Evolutionary conservation across 257 asterid species (phyloP).

Genomic region (Cinchona pubescens): DNA sequence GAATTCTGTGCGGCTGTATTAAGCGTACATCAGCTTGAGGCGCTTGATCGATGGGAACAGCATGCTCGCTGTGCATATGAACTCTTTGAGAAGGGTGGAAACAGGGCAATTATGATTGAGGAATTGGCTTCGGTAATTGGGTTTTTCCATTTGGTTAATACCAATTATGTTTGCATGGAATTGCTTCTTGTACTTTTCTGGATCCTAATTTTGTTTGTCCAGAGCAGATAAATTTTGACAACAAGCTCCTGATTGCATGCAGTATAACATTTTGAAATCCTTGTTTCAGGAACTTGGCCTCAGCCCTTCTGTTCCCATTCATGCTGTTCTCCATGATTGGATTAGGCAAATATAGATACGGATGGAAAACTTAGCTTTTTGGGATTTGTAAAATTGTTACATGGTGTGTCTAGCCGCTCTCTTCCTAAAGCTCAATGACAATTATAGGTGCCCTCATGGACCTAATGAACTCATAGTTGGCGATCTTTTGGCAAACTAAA

Average conservation of each 20-base stretch:
- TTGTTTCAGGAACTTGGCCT: conserved; percentile 81
- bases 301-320: conserved; percentile 75
- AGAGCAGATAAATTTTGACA: not conserved
- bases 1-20: conserved; percentile 80
- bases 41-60: conserved; percentile 81
- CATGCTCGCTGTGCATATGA: conserved; percentile 90
- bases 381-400: conserved; percentile 74
- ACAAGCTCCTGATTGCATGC: not conserved
- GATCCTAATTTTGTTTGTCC: not conserved
- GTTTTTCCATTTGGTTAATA: not conserved
- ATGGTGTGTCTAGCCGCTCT: conserved; percentile 72
- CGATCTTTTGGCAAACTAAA: conserved; percentile 10
- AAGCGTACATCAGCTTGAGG: conserved; percentile 81
- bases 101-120: conserved; percentile 81
- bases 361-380: conserved; percentile 91
- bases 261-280: not conserved
- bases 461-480: not conserved
- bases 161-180: not conserved
- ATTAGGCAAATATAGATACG: conserved; percentile 67
- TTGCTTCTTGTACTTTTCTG: not conserved
- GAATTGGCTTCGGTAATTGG: conserved; percentile 85
- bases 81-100: conserved; percentile 83
- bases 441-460: conserved; percentile 7
- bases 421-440: conserved; percentile 55
- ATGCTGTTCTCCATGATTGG: conserved; percentile 89